Evolutionary conservation across 306 rosid species (phyloP), one percentile per base, ranked within the genome.

Genomic region (Coriaria nepalensis): DNA sequence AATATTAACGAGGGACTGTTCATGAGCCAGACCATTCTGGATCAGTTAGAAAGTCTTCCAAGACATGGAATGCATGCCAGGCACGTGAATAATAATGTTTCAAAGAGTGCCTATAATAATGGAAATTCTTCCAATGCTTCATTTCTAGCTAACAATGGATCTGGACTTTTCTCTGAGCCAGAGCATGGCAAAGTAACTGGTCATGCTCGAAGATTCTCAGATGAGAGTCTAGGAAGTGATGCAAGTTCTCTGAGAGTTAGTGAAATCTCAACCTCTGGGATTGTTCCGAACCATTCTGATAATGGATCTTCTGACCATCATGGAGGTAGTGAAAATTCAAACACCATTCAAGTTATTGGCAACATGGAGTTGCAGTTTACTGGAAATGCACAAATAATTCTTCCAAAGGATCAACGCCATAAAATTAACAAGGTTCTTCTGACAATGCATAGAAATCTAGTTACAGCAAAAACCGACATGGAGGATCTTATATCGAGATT

Each of bases 401-500:
- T 92, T 75, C 99, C 99, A 5, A 41, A 61, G 53, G 96, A 86
- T 73, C 93, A 86, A 68, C 94, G 83, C 44, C 83, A 76, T 59
- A 92, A 86, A 80, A 55, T 92, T 69, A 92, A 80, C 63, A 82
- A 93, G 78, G 61, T 82, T 68, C 87, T 92, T 67, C 61, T 77
- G 69, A 85, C 94, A 37, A 79, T 86, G 96, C 96, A 86, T 50
- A 69, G 82, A 72, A 79, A 96, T 68, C 67, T 92, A 65, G 80
- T 60, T 65, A 92, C 96, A 4, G 83, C 94, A 13, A 86, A 71
- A 82, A 78, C 86, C 54, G 99, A 92, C 65, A 78, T 78, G 93
- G 99, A 92, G 80, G 99, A 92, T 74, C 88, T 92, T 64, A 74
- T 92, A 47, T 83, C 82, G 43, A 92, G 99, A 70, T 57, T 92